Base-by-base conservation (phyloP, 2,329 filamentous ascomycete genomes). In the Pseudopithomyces chartarum region DNA sequence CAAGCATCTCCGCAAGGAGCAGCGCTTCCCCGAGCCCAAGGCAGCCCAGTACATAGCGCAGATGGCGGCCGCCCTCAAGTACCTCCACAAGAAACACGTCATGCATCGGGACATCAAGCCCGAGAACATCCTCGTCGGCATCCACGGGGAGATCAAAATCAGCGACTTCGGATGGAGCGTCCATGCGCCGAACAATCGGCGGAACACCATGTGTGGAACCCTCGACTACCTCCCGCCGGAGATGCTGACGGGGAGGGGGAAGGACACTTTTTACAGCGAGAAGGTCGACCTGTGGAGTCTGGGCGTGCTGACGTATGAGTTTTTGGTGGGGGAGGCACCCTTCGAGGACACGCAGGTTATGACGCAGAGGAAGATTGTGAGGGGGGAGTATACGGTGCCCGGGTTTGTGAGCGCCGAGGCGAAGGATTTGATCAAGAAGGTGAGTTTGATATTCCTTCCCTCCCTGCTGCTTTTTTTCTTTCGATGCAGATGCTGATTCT, bases 121-220 rank as follows among this genome's bases (percentile, higher is more conserved):
- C 2, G 93, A 98, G 79, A 98, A 98, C 71, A 98, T 98, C 62
- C 84, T 98, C 20, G 89, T 98, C 29, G 94, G 94, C 13, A 92
- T 98, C 58, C 94, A 98, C 73, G 95, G 93, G 64, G 95, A 99
- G 81, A 93, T 99, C 80, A 99, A 99, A 79, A 93, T 99, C 71
- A 96, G 92, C 4, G 95, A 99, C 77, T 99, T 98, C 71, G 94
- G 95, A 48, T 99, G 95, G 95, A 96, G 91, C 74, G 95, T 98
- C 3, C 95, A 99, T 77, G 95, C 95, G 5, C 95, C 95, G 26
- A 97, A 96, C 78, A 96, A 94, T 79, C 84, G 95, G 66, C 85
- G 95, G 60, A 90, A 93, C 71, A 99, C 95, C 54, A 93, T 98
- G 87, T 99, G 95, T 76, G 95, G 95, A 61, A 99, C 95, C 17